Evolutionary conservation across 345 rosid genomes (phyloP).

Genomic region (Nasturtium officinale): DNA sequence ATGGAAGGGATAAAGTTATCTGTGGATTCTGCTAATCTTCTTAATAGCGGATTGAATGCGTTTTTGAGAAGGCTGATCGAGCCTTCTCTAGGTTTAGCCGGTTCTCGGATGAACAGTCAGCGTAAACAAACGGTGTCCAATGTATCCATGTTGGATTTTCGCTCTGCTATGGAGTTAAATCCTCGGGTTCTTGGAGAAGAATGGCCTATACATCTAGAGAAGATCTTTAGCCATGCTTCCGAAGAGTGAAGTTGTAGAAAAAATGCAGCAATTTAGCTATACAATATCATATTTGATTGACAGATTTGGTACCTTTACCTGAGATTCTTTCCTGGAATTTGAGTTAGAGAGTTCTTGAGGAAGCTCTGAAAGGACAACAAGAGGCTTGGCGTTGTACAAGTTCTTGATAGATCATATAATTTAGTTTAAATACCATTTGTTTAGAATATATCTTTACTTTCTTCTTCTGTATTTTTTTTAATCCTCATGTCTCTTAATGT

Average conservation of each 20-base stretch:
- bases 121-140: conserved; percentile 28
- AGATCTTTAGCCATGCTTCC: conserved; percentile 48
- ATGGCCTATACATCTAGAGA: conserved; percentile 76
- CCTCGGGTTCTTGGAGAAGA: conserved; percentile 74
- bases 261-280: neutral
- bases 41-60: conserved; percentile 69
- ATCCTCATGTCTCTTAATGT: conserved; percentile 10
- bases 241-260: conserved; percentile 46
- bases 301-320: conserved; percentile 22
- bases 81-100: conserved; percentile 64
- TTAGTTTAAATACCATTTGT: conserved; percentile 32
- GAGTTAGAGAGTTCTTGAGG: conserved; percentile 24
- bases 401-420: conserved; percentile 29
- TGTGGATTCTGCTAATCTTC: conserved; percentile 58
- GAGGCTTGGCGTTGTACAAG: conserved; percentile 35
- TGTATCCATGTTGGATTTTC: conserved; percentile 65
- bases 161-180: conserved; percentile 64
- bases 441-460: conserved; percentile 31
- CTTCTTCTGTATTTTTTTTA: neutral
- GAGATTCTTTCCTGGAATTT: conserved; percentile 40
- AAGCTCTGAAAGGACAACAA: conserved; percentile 28
- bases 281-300: conserved; percentile 23
- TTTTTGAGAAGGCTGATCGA: conserved; percentile 72
- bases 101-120: conserved; percentile 43
- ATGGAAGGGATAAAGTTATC: conserved; percentile 60